These are phyloP conservation scores for Cercis canadensis DNA, from an alignment of 306 rosid species.

Conservation along the genomic window DNA sequence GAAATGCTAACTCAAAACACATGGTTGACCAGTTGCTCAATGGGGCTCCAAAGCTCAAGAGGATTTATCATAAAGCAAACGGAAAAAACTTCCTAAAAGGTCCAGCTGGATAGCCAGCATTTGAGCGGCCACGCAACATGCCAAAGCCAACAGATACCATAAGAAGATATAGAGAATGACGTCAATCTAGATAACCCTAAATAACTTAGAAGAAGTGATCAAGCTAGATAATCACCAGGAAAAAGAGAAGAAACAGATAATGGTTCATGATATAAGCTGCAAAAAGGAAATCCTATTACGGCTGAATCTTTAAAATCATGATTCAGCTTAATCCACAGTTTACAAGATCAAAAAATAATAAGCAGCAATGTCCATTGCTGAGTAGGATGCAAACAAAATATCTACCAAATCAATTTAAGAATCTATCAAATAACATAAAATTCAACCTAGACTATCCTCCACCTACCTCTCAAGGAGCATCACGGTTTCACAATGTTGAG, in stretches of 20 bases:
- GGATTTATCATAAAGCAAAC: neutral
- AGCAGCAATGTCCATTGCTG: conserved; percentile 5
- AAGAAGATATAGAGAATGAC: no score
- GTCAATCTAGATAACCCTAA: no score
- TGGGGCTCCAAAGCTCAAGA: no score
- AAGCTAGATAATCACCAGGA: neutral
- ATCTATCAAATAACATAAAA: conserved; percentile 29
- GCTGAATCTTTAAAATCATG: conserved; percentile 18
- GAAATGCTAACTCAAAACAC: conserved; percentile 28
- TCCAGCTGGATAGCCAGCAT: neutral
- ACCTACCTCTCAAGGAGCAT: conserved; percentile 91
- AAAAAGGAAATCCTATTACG: neutral
- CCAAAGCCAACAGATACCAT: no score
- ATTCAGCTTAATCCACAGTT: conserved; percentile 14
- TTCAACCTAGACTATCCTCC: conserved; percentile 6
- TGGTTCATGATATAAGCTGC: neutral
- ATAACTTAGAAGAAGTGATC: neutral
- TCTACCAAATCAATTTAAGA: conserved; percentile 23
- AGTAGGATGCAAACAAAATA: conserved; percentile 14
- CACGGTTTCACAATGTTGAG: conserved; percentile 87
- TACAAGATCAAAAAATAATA: conserved; percentile 25
- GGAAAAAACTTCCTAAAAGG: neutral
- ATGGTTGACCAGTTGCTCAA: neutral
- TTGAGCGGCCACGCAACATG: no score
- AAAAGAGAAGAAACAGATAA: neutral